Conservation (phyloP, 2,329 filamentous ascomycete genomes). For the Lachnellula hyalina region DNA sequence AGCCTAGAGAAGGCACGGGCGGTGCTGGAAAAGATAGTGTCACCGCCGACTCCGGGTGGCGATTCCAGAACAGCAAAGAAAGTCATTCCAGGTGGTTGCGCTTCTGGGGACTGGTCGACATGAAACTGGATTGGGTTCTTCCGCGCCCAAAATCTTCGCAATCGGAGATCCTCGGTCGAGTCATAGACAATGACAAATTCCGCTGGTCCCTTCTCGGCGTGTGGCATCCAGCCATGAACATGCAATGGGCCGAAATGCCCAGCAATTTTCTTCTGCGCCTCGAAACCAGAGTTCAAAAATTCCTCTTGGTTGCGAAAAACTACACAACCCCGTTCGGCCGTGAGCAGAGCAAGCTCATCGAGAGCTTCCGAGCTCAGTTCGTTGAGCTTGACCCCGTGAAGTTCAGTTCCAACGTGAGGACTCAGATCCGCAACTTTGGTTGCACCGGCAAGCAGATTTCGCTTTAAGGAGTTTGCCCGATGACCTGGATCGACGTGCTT, state of each 20-base stretch:
- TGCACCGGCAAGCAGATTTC: conserved; percentile 64
- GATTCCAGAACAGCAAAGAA: conserved; percentile 80
- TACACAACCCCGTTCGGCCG: conserved; percentile 42
- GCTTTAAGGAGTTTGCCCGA: conserved; percentile 62
- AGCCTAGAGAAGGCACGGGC: conserved; percentile 73
- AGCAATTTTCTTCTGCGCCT: conserved; percentile 60
- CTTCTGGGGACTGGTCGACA: conserved; percentile 78
- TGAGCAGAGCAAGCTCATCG: conserved; percentile 43
- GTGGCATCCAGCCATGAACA: conserved; percentile 49
- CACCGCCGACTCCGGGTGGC: conserved; percentile 64
- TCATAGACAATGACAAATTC: conserved; percentile 43
- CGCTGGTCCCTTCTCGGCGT: conserved; percentile 39
- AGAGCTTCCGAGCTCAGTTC: conserved; percentile 39
- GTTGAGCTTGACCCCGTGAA: conserved; percentile 37
- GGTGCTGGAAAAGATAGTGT: conserved; percentile 74
- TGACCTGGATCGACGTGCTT: conserved; percentile 68
- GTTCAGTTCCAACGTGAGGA: conserved; percentile 31
- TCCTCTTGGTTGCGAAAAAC: conserved; percentile 66
- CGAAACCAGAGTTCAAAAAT: conserved; percentile 60
- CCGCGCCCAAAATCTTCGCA: conserved; percentile 30
- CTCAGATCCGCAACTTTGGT: conserved; percentile 26
- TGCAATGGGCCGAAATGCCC: conserved; percentile 74
- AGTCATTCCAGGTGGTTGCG: conserved; percentile 79
- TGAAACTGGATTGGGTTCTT: conserved; percentile 77
- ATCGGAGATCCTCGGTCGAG: conserved; percentile 39